Base-by-base conservation (phyloP, 208 protist genomes). In the Acanthamoeba castellanii region DNA sequence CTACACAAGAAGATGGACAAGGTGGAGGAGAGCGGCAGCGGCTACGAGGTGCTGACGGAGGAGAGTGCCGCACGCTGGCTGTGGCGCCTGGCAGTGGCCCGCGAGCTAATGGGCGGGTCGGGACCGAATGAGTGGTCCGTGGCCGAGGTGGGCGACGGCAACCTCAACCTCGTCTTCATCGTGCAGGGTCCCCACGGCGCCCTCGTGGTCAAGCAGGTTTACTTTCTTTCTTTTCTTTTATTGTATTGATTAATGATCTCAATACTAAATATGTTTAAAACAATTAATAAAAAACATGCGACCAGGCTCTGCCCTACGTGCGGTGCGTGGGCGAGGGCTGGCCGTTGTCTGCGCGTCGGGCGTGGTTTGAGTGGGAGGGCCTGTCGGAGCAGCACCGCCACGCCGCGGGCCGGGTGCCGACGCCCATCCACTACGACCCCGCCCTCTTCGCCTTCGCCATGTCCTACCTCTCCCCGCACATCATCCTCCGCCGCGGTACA, bases 81-180 rank as follows among this genome's bases (percentile, higher is more conserved):
- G 25, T 30, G 32, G 30, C 6, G n/a, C 18, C 27, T 74, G 9
- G 3, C 7, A 13, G n/a, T 37, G 14, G 68, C 68, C 11, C 25
- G 68, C 11, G n/a, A n/a, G 32, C 18, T 45, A 7, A 3, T 74
- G 2, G 68, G 68, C 14, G 68, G 68, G 14, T 22, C n/a, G 4
- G 3, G n/a, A 7, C n/a, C 9, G 7, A 18, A 13, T 2, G 68
- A 92, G 4, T 95, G 92, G 92, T 16, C 7, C 7, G 70, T 37
- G 11, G 32, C 3, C 2, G 92, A 95, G 61, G 52, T 95, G 30
- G 92, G 92, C 8, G 92, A 95, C 78, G 92, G 92, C 3, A 95
- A 95, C 57, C 57, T 95, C 37, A 95, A 95, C 74, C 59, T 95
- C 2, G 92, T 95, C 7, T 95, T 89, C 42, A 61, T 95, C n/a